Conservation (phyloP, 306 rosid species). For the Canavalia gladiata region DNA sequence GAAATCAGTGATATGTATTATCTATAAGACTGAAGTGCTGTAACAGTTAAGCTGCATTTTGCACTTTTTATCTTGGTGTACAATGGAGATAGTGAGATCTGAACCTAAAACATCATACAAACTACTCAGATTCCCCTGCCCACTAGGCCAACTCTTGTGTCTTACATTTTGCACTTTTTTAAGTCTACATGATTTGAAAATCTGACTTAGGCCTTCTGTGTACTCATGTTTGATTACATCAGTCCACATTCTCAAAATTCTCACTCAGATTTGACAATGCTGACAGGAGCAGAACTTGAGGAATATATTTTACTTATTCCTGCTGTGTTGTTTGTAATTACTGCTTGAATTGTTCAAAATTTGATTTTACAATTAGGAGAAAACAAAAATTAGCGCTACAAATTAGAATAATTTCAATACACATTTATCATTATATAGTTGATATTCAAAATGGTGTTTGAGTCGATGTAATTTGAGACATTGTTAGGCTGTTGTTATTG, state of each 20-base stretch:
- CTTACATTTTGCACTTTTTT: not conserved
- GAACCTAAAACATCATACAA: no score
- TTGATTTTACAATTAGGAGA: not conserved
- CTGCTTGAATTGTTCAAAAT: not conserved
- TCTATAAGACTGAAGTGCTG: not conserved
- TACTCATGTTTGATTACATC: not conserved
- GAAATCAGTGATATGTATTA: not conserved
- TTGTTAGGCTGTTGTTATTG: conserved; percentile 4
- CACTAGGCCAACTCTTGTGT: no score
- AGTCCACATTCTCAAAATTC: not conserved
- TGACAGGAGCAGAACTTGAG: no score
- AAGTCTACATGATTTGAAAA: conserved; percentile 25
- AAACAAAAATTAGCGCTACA: not conserved
- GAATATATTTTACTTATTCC: no score
- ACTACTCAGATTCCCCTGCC: no score
- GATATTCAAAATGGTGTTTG: conserved; percentile 3
- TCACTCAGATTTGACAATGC: no score
- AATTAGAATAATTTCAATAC: not conserved
- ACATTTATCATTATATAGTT: not conserved
- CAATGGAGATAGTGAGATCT: no score
- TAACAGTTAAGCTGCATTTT: conserved; percentile 17
- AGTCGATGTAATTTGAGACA: not conserved
- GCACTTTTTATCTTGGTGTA: not conserved
- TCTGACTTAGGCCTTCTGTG: not conserved
- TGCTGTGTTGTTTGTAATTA: no score